Evolutionary conservation across 306 rosid species (phyloP).

Genomic region (Quercus alba): DNA sequence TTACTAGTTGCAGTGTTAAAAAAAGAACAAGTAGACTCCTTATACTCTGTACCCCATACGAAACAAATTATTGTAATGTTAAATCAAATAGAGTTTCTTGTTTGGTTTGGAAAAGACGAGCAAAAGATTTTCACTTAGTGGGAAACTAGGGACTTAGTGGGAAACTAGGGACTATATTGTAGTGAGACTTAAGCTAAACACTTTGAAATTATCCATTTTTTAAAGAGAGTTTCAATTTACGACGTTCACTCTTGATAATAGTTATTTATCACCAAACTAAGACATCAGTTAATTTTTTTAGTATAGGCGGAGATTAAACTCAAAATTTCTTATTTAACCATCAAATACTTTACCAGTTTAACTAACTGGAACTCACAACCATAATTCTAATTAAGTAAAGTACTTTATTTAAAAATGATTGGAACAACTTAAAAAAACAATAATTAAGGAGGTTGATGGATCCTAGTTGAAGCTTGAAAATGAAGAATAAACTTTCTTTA

Average conservation of each 20-base stretch:
- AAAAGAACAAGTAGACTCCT: background rate
- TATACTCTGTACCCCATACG: background rate
- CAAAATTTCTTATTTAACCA: rapidly evolving
- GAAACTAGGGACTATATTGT: background rate
- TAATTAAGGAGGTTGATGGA: background rate
- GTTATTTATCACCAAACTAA: rapidly evolving
- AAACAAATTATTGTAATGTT: too few relatives aligned
- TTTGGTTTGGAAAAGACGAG: background rate
- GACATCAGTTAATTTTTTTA: rapidly evolving
- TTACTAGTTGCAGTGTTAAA: background rate
- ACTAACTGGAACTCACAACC: rapidly evolving
- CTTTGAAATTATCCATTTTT: too few relatives aligned
- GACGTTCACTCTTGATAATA: rapidly evolving
- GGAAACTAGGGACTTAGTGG: background rate
- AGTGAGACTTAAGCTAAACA: background rate
- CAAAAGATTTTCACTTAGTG: too few relatives aligned
- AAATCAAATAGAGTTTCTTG: too few relatives aligned
- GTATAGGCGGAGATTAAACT: rapidly evolving
- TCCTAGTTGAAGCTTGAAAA: background rate
- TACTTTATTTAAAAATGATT: background rate
- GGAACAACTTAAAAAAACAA: background rate
- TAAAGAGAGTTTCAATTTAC: rapidly evolving
- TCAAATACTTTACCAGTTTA: rapidly evolving
- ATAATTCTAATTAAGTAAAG: background rate
- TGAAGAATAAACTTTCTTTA: background rate